Evolutionary conservation across 345 rosid species (phyloP), one percentile per base, ranked within the genome.

Genomic region (Populus davidiana): DNA sequence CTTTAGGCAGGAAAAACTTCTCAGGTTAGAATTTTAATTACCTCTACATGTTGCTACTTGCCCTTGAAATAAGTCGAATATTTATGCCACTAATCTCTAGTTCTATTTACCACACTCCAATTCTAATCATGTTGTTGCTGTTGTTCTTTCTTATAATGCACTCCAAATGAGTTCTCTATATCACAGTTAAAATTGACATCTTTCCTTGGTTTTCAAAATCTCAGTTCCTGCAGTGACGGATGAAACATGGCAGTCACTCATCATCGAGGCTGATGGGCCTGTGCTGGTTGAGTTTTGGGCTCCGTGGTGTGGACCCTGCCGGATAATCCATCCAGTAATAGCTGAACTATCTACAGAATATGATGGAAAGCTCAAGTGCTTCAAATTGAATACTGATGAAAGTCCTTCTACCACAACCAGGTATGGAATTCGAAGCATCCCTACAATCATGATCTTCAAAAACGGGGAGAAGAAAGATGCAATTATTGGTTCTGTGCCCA

Each of bases 281-380:
- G 94, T 92, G 9, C 31, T 92, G 61, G 91, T 92, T 43, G 94
- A 90, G 25, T 88, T 92, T 71, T 90, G 93, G 94, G 97, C 94
- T 23, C 94, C 97, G 1, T 92, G 97, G 94, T 92, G 97, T 47
- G 97, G 97, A 10, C 97, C 97, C 3, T 92, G 97, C 85, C n/a
- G n/a, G n/a, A n/a, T n/a, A n/a, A n/a, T n/a, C n/a, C n/a, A n/a
- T n/a, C n/a, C n/a, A n/a, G n/a, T n/a, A n/a, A n/a, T n/a, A n/a
- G n/a, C n/a, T n/a, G n/a, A n/a, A n/a, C n/a, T n/a, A n/a, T n/a
- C n/a, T n/a, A n/a, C n/a, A n/a, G n/a, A n/a, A n/a, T n/a, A n/a
- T n/a, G n/a, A n/a, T n/a, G n/a, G n/a, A n/a, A n/a, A n/a, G n/a
- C n/a, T n/a, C n/a, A n/a, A n/a, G n/a, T n/a, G n/a, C n/a, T n/a